Evolutionary conservation across 805 yeast species (phyloP), one percentile per base, ranked within the genome.

Genomic region (Ogataea ganodermae): DNA sequence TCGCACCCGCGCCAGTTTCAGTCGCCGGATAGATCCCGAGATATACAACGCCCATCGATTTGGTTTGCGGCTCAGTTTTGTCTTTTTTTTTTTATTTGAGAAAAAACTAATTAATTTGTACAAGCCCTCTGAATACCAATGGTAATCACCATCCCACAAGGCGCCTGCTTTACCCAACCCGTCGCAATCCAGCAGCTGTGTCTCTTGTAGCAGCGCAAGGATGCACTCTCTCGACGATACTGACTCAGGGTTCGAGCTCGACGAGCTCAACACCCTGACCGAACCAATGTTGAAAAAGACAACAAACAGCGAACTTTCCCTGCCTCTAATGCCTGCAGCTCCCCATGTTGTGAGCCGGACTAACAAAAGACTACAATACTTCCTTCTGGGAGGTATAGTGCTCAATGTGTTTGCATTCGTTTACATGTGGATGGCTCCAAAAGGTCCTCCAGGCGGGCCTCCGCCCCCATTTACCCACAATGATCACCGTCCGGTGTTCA

Each of bases 391-490:
- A 6, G 43, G 43, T 7, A 30, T 40, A 2, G 28, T 40, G 12
- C n/a, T 40, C 20, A 40, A 40, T 21, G 35, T 40, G 5, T 27
- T 40, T 12, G 35, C 36, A 4, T 40, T 31, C 14, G n/a, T 40
- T n/a, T 40, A 23, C 30, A 40, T 40, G n/a, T 30, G 28, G 35
- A 16, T 38, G 16, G 21, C 35, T 6, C 33, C 33, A 14, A 8
- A 23, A 23, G 14, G 32, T 6, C 20, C 18, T 16, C 16, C 7
- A 2, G 42, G 17, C 21, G 18, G 18, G 4, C 7, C 7, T 22
- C 12, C 41, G 12, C 13, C 28, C 2, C 33, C 33, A 9, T n/a
- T 30, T 7, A n/a, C 33, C 21, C 24, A 22, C 7, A 16, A 6
- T 40, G 20, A 38, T 17, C 40, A 23, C n/a, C 31, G 18, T 8